These are phyloP conservation scores for Leishmania arabica DNA, from an alignment of 208 protist genomes.

Conservation along the genomic window DNA sequence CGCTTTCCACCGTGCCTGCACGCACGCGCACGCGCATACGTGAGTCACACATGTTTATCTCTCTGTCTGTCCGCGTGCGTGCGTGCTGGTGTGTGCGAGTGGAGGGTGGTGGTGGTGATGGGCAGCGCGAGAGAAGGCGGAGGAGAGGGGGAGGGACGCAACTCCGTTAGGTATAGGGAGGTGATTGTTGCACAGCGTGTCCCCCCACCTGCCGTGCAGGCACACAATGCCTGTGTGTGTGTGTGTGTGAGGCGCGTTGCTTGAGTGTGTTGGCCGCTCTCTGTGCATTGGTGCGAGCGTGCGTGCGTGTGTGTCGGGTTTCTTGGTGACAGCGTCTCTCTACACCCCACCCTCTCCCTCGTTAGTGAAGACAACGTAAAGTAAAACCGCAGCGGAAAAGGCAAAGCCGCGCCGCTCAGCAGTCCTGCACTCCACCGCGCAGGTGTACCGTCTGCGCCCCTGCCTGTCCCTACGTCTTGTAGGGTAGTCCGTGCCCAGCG, in stretches of 20 bases:
- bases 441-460: neutral
- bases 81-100: neutral
- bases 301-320: neutral
- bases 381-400: neutral
- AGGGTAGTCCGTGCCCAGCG: neutral
- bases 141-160: neutral
- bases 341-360: neutral
- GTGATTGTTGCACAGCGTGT: neutral
- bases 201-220: neutral
- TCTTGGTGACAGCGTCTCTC: neutral
- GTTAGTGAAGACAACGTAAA: neutral
- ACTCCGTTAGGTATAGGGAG: neutral
- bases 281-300: neutral
- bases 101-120: neutral
- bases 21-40: neutral
- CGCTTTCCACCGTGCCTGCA: neutral
- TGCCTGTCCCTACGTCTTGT: neutral
- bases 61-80: neutral
- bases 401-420: neutral
- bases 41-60: neutral
- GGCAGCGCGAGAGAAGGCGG: neutral
- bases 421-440: neutral
- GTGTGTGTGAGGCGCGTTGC: neutral
- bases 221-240: neutral
- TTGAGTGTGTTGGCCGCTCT: neutral